Evolutionary conservation across 1,284 basidiomycete genomes (phyloP), one percentile per base, ranked within the genome.

Genomic region (Ustilago vetiveriae): DNA sequence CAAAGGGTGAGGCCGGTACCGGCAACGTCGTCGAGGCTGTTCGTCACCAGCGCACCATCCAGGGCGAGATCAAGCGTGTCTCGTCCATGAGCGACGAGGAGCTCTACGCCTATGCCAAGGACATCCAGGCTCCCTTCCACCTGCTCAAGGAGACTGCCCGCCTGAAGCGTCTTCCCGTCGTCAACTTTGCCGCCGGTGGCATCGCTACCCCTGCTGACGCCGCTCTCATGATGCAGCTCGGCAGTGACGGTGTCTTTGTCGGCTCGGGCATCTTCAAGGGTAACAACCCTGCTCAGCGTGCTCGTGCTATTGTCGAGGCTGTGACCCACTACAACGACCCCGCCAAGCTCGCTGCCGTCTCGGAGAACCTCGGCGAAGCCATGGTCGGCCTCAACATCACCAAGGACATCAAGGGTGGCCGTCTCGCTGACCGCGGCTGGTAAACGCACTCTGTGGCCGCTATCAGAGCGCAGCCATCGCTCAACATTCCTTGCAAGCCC

Each of bases 221-320:
- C 21, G 96, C 96, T 4, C 84, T 99, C 70, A 97, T 98, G 95
- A 98, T 98, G 95, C 94, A 98, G 82, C 88, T 99, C 33, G 94
- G 95, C 44, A 94, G 92, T 82, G 95, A 98, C 82, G 95, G 96
- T 86, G 92, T 84, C 22, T 84, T 84, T 60, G 83, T 84, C 86
- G 79, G 79, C 13, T 78, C 76, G 1, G 79, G 79, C 38, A 78
- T 81, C 56, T 81, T 81, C 55, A 60, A 68, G 65, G 95, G 94
- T 46, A 91, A 90, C 51, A 92, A 98, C 83, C 94, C 95, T 27
- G 92, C 90, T 30, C 94, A 93, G 84, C 89, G 94, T 54, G 95
- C 95, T 14, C 89, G 89, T 57, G 94, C 95, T n/a, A 97, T 98
- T 74, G 95, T 98, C 35, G 92, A 97, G 85, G 92, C 95, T 38